Base-by-base conservation (phyloP, 2,329 filamentous ascomycete species). In the Bipolaris cookei region DNA sequence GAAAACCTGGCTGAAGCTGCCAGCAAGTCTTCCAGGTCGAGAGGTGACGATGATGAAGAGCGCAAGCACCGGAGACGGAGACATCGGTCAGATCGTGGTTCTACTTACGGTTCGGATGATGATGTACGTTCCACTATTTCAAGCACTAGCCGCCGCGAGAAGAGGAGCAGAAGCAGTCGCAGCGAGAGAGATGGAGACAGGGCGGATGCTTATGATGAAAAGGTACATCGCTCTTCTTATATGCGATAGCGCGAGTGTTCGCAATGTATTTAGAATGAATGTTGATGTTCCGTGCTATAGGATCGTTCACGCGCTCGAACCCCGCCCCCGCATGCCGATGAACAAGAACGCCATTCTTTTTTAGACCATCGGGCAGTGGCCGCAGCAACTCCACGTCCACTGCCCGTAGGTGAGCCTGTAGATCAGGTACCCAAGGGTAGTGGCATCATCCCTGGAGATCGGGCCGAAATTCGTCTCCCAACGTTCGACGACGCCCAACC, bases 341-440 rank as follows among this genome's bases (percentile, higher is more conserved):
- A 67, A 62, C 65, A 66, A 59, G 55, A 64, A 47, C 76, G 70
- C 59, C 72, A 81, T 78, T 82, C 84, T 87, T 87, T 87, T 87
- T 86, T 87, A 88, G 85, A 75, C 72, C 79, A 80, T 78, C 80
- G 83, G 84, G 84, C 83, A 82, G 85, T 85, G 83, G 82, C 83
- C 64, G 69, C 61, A 65, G 60, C 63, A 58, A 61, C 61, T 65
- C 61, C 63, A 65, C 70, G 68, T 78, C 81, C 81, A 77, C 74
- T 76, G 77, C 78, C 78, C 77, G 75, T 61, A 73, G 72, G 60
- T 72, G 73, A 75, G 70, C 53, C 64, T 62, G 66, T 54, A 50
- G 59, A 64, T 65, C 51, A 65, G 59, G 57, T 60, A 43, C 62
- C 62, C 35, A 39, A 63, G 23, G 62, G 66, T 45, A 68, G 66